These are phyloP conservation scores for Sonneratia caseolaris DNA, from an alignment of 345 rosid genomes.

Conservation along the genomic window DNA sequence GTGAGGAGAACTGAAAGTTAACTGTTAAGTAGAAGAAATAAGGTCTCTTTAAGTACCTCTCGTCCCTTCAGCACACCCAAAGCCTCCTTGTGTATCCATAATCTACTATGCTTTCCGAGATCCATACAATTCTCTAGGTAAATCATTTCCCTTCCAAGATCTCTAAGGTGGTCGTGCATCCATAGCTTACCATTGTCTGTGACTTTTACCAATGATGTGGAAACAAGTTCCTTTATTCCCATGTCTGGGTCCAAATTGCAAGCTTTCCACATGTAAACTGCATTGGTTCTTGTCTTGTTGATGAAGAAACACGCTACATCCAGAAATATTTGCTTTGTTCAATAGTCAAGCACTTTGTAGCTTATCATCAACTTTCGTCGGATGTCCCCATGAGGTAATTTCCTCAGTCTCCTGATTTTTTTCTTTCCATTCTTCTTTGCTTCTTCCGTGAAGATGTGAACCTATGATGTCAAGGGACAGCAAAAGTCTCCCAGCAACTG, in stretches of 20 bases:
- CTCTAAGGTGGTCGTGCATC: slow-evolving; percentile 11
- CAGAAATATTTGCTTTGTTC: slow-evolving; percentile 11
- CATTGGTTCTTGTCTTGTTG: not conserved
- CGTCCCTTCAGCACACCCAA: not conserved
- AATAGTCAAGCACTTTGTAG: not conserved
- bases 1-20: not conserved
- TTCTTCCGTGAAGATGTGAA: not conserved
- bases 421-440: slow-evolving; percentile 8
- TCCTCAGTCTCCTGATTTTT: not conserved
- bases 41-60: slow-evolving; percentile 4
- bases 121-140: slow-evolving; percentile 1
- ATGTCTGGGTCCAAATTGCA: slow-evolving; percentile 3
- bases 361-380: slow-evolving; percentile 6
- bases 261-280: slow-evolving; percentile 15
- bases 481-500: slow-evolving; percentile 2
- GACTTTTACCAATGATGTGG: slow-evolving; percentile 5
- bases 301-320: slow-evolving; percentile 8
- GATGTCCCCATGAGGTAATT: slow-evolving; percentile 9
- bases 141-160: slow-evolving; percentile 21
- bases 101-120: slow-evolving; percentile 17
- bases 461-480: slow-evolving; percentile 8
- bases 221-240: slow-evolving; percentile 1
- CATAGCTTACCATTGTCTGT: slow-evolving; percentile 3
- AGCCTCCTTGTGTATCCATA: slow-evolving; percentile 19
- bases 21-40: not conserved